phyloP scores from a whole-genome alignment of 1,284 basidiomycete species.

The Pseudozyma tsukubaensis region DNA sequence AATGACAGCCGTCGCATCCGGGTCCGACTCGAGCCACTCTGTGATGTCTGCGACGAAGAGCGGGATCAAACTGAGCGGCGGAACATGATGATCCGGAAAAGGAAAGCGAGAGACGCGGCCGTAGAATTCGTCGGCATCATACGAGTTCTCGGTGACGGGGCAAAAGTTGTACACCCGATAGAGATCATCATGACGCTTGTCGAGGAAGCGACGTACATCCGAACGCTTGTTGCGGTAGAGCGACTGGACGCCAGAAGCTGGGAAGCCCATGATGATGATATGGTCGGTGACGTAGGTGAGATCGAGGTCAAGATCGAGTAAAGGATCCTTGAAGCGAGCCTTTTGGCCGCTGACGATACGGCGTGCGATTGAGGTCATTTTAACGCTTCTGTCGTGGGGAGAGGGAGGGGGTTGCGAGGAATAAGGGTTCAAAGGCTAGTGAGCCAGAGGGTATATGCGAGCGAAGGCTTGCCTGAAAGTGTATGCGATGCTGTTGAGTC shows the following conservation, averaged over 20 bases:
- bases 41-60: conserved; percentile 82
- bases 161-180: conserved; percentile 87
- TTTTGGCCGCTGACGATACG: conserved; percentile 74
- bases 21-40: conserved; percentile 79
- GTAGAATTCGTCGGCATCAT: conserved; percentile 71
- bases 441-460: not conserved
- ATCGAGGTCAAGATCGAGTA: conserved; percentile 80
- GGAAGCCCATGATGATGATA: conserved; percentile 86
- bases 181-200: conserved; percentile 78
- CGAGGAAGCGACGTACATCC: conserved; percentile 82
- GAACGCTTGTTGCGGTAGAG: conserved; percentile 83
- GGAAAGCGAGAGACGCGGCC: conserved; percentile 82
- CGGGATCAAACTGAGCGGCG: conserved; percentile 82
- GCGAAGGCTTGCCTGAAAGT: not conserved
- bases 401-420: not conserved
- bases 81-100: conserved; percentile 81
- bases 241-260: conserved; percentile 81
- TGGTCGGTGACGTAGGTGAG: conserved; percentile 78
- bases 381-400: not conserved
- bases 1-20: conserved; percentile 80
- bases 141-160: conserved; percentile 70
- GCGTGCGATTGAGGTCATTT: conserved; percentile 57
- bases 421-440: not conserved
- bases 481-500: not conserved
- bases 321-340: conserved; percentile 79